Percentiles rank a stretch among this genome's conserved stretches.
phyloP scores from a whole-genome alignment of 2,329 filamentous ascomycete species.

The Monosporascus sp. region DNA sequence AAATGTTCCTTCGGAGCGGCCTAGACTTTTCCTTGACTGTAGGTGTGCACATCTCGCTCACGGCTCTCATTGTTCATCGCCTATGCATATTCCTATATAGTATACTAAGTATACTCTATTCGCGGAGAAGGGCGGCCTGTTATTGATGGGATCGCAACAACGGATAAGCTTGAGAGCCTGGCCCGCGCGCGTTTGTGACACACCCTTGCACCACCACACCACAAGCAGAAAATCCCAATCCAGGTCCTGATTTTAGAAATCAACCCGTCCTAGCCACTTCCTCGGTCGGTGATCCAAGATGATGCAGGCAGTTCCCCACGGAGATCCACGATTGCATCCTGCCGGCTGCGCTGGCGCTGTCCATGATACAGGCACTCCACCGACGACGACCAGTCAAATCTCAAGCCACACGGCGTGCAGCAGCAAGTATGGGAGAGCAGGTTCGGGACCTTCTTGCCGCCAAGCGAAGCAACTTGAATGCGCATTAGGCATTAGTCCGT shows the following conservation, averaged over 20 bases:
- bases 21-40: background rate
- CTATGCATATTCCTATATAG: background rate
- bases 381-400: background rate
- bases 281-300: no score
- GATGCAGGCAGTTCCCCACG: no score
- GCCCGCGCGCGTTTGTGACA: no score
- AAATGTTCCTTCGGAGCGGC: background rate
- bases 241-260: background rate
- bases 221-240: background rate
- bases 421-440: background rate
- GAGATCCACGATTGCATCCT: no score
- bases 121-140: background rate
- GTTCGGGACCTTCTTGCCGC: background rate
- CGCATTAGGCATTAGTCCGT: background rate
- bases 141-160: background rate
- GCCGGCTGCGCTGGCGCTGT: no score
- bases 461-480: background rate
- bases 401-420: background rate
- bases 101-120: background rate
- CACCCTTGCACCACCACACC: background rate
- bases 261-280: no score
- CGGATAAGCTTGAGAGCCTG: background rate
- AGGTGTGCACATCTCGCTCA: background rate
- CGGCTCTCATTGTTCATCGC: background rate
- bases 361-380: background rate